phyloP scores from a whole-genome alignment of 2,329 filamentous ascomycete genomes.

The Paecilomyces fulvus region DNA sequence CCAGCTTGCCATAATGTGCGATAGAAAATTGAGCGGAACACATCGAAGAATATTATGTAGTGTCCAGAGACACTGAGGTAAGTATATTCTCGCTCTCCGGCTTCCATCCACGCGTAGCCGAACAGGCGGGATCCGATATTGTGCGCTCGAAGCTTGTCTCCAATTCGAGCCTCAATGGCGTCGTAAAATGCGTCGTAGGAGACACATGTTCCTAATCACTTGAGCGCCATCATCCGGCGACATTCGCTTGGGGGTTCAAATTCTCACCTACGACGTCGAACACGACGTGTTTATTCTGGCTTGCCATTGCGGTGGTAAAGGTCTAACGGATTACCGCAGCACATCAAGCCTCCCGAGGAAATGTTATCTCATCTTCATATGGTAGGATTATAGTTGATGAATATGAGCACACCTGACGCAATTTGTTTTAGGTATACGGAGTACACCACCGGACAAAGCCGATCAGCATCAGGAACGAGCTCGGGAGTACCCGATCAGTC shows the following conservation, averaged over 20 bases:
- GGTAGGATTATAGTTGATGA: too few species aligned
- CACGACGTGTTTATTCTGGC: neutral
- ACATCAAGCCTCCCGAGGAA: neutral
- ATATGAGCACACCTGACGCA: too few species aligned
- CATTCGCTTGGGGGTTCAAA: neutral
- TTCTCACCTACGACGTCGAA: neutral
- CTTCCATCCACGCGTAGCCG: constrained; percentile 36
- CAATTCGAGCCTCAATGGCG: constrained; percentile 30
- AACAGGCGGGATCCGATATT: constrained; percentile 30
- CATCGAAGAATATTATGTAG: constrained; percentile 30
- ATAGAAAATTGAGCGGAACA: constrained; percentile 35
- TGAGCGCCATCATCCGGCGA: neutral
- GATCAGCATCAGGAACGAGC: neutral
- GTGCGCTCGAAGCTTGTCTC: constrained; percentile 24
- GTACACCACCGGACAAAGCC: neutral
- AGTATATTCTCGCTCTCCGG: constrained; percentile 38
- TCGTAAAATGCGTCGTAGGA: constrained; percentile 32
- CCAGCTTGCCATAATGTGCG: constrained; percentile 35
- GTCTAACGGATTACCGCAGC: neutral
- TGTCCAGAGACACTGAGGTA: constrained; percentile 33
- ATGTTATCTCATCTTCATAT: neutral
- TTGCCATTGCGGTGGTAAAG: neutral
- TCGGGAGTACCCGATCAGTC: neutral
- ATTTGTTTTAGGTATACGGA: neutral
- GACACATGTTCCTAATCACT: constrained; percentile 30